Percentiles rank a stretch among this genome's conserved stretches.
These are phyloP conservation scores for Elsinoe arachidis DNA, from an alignment of 2,329 filamentous ascomycete species.

Conservation along the genomic window DNA sequence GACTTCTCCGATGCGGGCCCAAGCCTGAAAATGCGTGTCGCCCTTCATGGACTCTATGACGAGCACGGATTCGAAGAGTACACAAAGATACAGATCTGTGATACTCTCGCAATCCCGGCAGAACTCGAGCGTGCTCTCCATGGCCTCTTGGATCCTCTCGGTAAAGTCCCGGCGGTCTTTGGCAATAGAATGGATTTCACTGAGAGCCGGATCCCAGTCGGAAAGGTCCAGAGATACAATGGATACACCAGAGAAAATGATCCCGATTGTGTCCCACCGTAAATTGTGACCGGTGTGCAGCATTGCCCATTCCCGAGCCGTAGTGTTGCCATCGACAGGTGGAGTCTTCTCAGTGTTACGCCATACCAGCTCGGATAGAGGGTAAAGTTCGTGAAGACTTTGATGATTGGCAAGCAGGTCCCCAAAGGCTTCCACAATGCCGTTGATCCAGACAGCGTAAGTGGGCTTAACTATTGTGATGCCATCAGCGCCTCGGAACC, in stretches of 20 bases:
- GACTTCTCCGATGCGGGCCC: constrained; percentile 28
- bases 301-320: constrained; percentile 31
- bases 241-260: constrained; percentile 31
- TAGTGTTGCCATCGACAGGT: constrained; percentile 30
- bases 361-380: constrained; percentile 35
- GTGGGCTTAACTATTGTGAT: constrained; percentile 26
- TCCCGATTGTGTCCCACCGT: constrained; percentile 38
- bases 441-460: constrained; percentile 27
- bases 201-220: constrained; percentile 28
- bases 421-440: constrained; percentile 28
- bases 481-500: constrained; percentile 28
- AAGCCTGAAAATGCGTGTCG: constrained; percentile 21
- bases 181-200: neutral
- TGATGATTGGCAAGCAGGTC: constrained; percentile 22
- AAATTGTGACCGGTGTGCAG: constrained; percentile 32
- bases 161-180: constrained; percentile 10
- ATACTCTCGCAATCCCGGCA: constrained; percentile 28
- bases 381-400: constrained; percentile 25
- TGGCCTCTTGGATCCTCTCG: constrained; percentile 12
- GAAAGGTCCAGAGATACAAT: constrained; percentile 28
- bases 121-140: constrained; percentile 28
- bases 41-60: constrained; percentile 27
- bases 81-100: constrained; percentile 27
- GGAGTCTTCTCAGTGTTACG: constrained; percentile 33
- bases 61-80: constrained; percentile 27